A percentile compares a stretch with the other conserved stretches of the same genome.
Evolutionary conservation across 441 rosid genomes (phyloP).

Genomic region (Biscutella auriculata): DNA sequence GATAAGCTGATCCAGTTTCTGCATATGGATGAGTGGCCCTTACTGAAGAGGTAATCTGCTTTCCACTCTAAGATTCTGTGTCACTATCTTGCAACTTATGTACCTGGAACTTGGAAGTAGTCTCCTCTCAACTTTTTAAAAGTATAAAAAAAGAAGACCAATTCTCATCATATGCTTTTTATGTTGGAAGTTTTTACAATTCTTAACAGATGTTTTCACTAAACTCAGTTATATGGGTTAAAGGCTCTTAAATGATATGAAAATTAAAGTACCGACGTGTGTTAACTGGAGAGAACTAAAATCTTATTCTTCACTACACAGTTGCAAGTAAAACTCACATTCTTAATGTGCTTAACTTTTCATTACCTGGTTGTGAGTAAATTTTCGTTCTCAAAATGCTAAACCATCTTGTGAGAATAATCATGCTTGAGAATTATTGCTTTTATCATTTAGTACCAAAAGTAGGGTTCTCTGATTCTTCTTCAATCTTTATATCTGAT

Average conservation of each 20-base stretch:
- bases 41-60: constrained; percentile 57
- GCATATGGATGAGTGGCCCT: constrained; percentile 68
- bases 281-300: neutral
- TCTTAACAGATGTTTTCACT: neutral
- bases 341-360: neutral
- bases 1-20: constrained; percentile 71
- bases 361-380: neutral
- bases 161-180: neutral
- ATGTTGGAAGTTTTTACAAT: neutral
- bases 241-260: neutral
- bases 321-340: neutral
- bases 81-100: neutral
- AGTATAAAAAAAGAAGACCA: neutral
- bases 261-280: neutral
- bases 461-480: neutral
- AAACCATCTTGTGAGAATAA: neutral
- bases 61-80: neutral
- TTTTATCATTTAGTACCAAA: constrained; percentile 10
- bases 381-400: neutral
- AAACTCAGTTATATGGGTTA: neutral
- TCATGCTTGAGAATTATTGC: neutral
- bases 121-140: neutral
- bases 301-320: neutral
- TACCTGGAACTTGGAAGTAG: neutral
- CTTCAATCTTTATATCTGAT: neutral